Evolutionary conservation across 83 land plant genomes (phyloP), one percentile per base, ranked within the genome.

Genomic region (Diphasiastrum complanatum): DNA sequence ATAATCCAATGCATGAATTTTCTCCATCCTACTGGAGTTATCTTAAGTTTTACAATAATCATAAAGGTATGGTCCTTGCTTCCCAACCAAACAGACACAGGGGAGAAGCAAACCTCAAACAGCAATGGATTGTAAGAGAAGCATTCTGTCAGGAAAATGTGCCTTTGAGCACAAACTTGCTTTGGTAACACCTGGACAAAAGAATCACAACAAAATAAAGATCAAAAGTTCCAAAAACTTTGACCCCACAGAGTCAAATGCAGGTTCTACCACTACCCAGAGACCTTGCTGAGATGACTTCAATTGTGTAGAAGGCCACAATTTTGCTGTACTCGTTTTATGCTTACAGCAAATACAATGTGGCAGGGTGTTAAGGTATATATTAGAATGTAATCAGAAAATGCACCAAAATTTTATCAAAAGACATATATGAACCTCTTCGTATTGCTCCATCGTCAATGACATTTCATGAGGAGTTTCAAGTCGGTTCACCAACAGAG

Each of bases 371-470:
- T n/a, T n/a, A n/a, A 40, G 12, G 43, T 40, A 16, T 40, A 16
- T 40, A 16, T 40, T 8, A 48, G 4, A 48, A 48, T 6, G 18
- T 18, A 48, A 18, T 18, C 4, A 6, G 23, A 6, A 6, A 18
- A 18, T 4, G 18, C 18, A 48, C 51, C n/a, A n/a, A n/a, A n/a
- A n/a, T n/a, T n/a, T n/a, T n/a, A 48, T 24, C n/a, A 5, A n/a
- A n/a, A n/a, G n/a, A n/a, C n/a, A n/a, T n/a, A n/a, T n/a, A n/a
- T n/a, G n/a, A n/a, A 68, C 71, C 61, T 70, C 73, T 69, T 70
- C 73, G 34, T 70, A 70, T 35, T 70, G 73, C 28, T 70, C 73
- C 73, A 63, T 63, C 20, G 70, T 70, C 69, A 70, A 51, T 16
- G 69, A 47, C 47, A 52, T 43, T 43, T 70, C 73, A 52, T 70